Evolutionary conservation across 805 yeast genomes (phyloP), one percentile per base, ranked within the genome.

Genomic region (Ogataea pilisensis): DNA sequence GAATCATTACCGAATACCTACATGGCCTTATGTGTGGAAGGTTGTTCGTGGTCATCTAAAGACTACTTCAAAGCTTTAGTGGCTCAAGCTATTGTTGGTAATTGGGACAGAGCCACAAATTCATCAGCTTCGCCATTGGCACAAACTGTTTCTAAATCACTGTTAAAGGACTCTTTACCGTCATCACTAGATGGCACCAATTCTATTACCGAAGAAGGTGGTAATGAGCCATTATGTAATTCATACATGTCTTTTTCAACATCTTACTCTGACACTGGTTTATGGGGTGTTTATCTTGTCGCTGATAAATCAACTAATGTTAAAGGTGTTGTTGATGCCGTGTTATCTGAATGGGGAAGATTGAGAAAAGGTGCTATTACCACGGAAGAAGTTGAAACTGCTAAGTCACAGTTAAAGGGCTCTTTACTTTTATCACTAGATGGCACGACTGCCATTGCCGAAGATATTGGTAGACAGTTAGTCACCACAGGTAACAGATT

Each of bases 201-300:
- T n/a, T n/a, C n/a, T n/a, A n/a, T n/a, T n/a, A n/a, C n/a, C n/a
- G n/a, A 84, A 26, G 70, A 71, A 53, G 74, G 58, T 0, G 75
- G 80, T 44, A 72, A 73, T 46, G 68, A 75, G 14, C 85, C 88
- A 3, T 68, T 89, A 44, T 96, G 97, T 41, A 93, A 93, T 66
- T 85, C 96, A 7, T 93, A 83, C 68, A 85, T 89, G 95, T 88
- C 96, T 5, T 93, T 91, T 67, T 86, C 96, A 24, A 93, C 99
- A 2, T 86, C 96, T 1, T 93, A 93, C 65, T 90, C 96, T 9
- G 99, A 93, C 66, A 85, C 96, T 11, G 99, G 99, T 8, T 69
- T 93, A 39, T 91, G 97, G 97, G 99, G 99, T 27, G 83, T 91
- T 54, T 93, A 93, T 61, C 73, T 93, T 45, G 87, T 88, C 7